Conservation (phyloP, 768 basidiomycete species). For the Cystobasidium tubakii region DNA sequence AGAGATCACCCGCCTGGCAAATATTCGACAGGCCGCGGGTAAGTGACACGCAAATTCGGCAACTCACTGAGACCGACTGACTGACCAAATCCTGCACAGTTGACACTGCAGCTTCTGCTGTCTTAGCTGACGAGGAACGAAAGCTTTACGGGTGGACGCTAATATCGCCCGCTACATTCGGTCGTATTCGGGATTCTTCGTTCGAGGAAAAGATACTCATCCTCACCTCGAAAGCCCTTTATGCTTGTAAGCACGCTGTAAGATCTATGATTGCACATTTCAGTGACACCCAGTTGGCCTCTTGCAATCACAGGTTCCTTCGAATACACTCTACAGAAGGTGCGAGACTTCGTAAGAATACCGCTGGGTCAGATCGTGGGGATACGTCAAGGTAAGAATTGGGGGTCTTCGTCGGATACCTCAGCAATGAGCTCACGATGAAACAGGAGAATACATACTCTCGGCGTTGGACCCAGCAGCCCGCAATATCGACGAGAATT, state of each 20-base stretch:
- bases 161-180: slow-evolving; percentile 70
- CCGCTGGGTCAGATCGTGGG: slow-evolving; percentile 71
- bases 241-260: slow-evolving; percentile 32
- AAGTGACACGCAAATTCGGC: not conserved
- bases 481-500: slow-evolving; percentile 78
- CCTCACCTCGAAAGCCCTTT: slow-evolving; percentile 49
- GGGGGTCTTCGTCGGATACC: not conserved
- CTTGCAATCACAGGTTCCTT: slow-evolving; percentile 32
- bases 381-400: slow-evolving; percentile 66
- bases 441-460: slow-evolving; percentile 82
- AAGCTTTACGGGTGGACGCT: slow-evolving; percentile 84
- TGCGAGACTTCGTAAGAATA: slow-evolving; percentile 68
- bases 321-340: slow-evolving; percentile 46
- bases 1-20: slow-evolving; percentile 77
- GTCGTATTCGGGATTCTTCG: slow-evolving; percentile 51
- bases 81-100: slow-evolving; percentile 47
- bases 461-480: slow-evolving; percentile 89
- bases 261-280: not conserved
- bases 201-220: slow-evolving; percentile 93
- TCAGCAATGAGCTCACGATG: not conserved
- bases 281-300: not conserved
- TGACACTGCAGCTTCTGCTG: slow-evolving; percentile 73
- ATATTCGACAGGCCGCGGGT: slow-evolving; percentile 79
- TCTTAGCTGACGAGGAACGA: slow-evolving; percentile 69
- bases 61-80: not conserved